Base-by-base conservation (phyloP, 352 stramenopile species). In the Pythium graminicola region DNA sequence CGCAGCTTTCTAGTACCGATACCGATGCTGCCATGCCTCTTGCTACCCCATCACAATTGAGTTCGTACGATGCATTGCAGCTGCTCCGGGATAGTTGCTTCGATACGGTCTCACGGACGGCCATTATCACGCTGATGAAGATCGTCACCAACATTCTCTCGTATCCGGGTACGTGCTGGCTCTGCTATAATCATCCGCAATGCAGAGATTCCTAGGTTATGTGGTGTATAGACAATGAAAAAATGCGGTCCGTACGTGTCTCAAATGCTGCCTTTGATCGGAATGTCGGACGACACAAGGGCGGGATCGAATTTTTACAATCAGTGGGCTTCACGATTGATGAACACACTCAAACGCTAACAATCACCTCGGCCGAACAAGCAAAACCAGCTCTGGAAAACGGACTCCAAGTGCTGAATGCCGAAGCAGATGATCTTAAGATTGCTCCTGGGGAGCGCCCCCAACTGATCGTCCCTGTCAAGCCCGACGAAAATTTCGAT, bases 111-210 rank as follows among this genome's bases (percentile, higher is more conserved):
- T 87, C 81, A 11, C 67, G 65, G 11, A 58, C 46, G 2, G 67
- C 81, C n/a, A 58, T 93, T 24, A 64, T 60, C 29, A 93, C 80
- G 17, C 54, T 95, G 28, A 83, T 93, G 75, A 93, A 89, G 64
- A 91, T 95, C 49, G 60, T 93, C 41, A 76, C 79, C 10, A 95
- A 93, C 49, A 66, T 95, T 20, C 59, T 95, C 19, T 93, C 82
- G 8, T 65, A 88, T 44, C 77, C 73, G 71, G 81, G 84, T 93
- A 67, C 16, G 45, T 32, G 14, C 7, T 29, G 14, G 6, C 26
- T 14, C 3, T 55, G n/a, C 10, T 27, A 36, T 36, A 14, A 36
- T 14, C 31, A 36, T 36, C 9, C 14, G 8, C 31, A 14, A 36
- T 14, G 31, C n/a, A n/a, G n/a, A n/a, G n/a, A n/a, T n/a, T n/a